Percentiles rank a stretch among this genome's conserved stretches.
Evolutionary conservation across 805 yeast species (phyloP).

Genomic region (Wickerhamiella azyma): DNA sequence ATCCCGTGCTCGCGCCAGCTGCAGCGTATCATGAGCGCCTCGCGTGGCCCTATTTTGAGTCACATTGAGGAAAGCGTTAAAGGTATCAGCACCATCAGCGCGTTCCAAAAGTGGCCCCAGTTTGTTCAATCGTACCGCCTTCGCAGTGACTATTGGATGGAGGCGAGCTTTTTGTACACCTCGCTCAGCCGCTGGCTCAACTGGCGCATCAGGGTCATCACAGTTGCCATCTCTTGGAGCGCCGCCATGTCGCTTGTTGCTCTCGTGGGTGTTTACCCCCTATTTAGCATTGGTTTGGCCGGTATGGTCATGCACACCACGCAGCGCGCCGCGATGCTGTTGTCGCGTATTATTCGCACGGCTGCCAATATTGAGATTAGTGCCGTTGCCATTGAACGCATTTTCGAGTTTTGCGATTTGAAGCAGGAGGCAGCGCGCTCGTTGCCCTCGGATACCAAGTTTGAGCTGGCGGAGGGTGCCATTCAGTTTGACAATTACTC

Average conservation of each 20-base stretch:
- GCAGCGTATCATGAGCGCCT: slow-evolving; percentile 47
- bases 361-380: slow-evolving; percentile 85
- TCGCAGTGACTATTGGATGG: slow-evolving; percentile 22
- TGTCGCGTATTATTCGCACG: slow-evolving; percentile 84
- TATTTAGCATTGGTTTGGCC: slow-evolving; percentile 74
- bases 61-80: slow-evolving; percentile 60
- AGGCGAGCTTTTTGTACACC: slow-evolving; percentile 50
- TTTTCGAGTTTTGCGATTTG: slow-evolving; percentile 44
- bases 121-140: slow-evolving; percentile 35
- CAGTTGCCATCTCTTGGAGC: slow-evolving; percentile 64
- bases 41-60: slow-evolving; percentile 59
- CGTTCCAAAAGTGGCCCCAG: slow-evolving; percentile 44
- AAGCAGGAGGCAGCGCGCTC: slow-evolving; percentile 73
- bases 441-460: slow-evolving; percentile 50
- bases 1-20: slow-evolving; percentile 54
- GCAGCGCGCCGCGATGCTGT: slow-evolving; percentile 64
- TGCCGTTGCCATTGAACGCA: slow-evolving; percentile 69
- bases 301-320: slow-evolving; percentile 84
- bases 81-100: slow-evolving; percentile 59
- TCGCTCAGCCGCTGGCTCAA: slow-evolving; percentile 43
- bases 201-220: slow-evolving; percentile 82
- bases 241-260: slow-evolving; percentile 62
- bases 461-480: slow-evolving; percentile 62
- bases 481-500: slow-evolving; percentile 58
- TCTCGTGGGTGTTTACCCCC: slow-evolving; percentile 34